Conservation (phyloP, 805 yeast species). For the Crinitomyces ghanaensis region DNA sequence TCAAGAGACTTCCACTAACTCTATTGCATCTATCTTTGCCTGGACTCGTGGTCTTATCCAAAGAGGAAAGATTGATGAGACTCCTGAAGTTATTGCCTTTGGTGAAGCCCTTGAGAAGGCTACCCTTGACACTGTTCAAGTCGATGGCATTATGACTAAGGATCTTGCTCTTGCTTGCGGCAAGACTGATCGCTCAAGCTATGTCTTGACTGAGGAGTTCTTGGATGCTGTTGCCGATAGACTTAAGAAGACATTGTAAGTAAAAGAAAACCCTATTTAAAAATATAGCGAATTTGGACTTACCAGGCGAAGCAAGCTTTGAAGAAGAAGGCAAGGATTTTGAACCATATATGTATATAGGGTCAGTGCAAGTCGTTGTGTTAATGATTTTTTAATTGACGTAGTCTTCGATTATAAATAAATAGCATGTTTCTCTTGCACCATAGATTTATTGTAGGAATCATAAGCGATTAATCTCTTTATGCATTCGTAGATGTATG, state of each 20-base stretch:
- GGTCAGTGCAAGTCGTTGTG: too few relatives aligned
- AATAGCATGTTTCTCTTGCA: background rate
- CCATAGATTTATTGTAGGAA: too few relatives aligned
- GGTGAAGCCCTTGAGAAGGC: conserved; percentile 74
- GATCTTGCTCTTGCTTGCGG: conserved; percentile 89
- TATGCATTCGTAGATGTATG: too few relatives aligned
- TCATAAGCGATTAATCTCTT: too few relatives aligned
- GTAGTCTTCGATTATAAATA: background rate
- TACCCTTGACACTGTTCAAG: conserved; percentile 71
- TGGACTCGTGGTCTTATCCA: conserved; percentile 92
- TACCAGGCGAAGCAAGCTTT: too few relatives aligned
- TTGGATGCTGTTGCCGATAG: conserved; percentile 69
- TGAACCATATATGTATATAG: too few relatives aligned
- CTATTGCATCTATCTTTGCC: conserved; percentile 94
- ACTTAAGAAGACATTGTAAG: conserved; percentile 28
- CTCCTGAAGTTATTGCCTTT: conserved; percentile 75
- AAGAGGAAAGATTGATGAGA: conserved; percentile 80
- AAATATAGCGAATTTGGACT: too few relatives aligned
- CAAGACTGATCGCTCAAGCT: conserved; percentile 66
- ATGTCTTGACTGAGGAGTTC: conserved; percentile 88
- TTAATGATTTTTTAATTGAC: background rate
- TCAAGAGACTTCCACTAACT: conserved; percentile 92
- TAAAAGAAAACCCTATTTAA: too few relatives aligned
- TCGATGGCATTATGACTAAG: conserved; percentile 88
- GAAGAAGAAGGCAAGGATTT: too few relatives aligned